These are phyloP conservation scores for Botrytis paeoniae DNA, from an alignment of 2,329 filamentous ascomycete genomes.

Conservation along the genomic window DNA sequence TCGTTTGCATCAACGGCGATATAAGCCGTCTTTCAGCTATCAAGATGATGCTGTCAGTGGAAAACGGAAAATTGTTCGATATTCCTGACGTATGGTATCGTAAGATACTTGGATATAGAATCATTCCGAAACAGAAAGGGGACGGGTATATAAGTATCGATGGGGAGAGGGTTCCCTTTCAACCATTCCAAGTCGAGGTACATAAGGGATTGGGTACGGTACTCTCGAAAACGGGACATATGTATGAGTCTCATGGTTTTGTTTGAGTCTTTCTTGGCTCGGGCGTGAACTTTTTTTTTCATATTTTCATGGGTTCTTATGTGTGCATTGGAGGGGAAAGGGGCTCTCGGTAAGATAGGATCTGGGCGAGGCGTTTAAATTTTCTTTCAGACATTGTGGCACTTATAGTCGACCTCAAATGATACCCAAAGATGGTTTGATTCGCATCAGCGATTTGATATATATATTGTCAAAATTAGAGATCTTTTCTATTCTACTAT, in stretches of 20 bases:
- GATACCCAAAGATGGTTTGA: constrained; percentile 17
- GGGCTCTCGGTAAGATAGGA: constrained; percentile 23
- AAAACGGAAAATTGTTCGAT: constrained; percentile 75
- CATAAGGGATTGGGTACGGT: constrained; percentile 79
- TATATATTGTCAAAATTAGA: constrained; percentile 18
- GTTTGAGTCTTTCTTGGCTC: constrained; percentile 20
- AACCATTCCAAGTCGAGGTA: constrained; percentile 87
- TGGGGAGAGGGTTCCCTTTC: constrained; percentile 82
- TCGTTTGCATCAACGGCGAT: constrained; percentile 76
- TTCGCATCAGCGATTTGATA: constrained; percentile 4
- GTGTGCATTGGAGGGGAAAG: constrained; percentile 21
- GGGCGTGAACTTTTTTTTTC: not conserved
- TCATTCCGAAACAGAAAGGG: constrained; percentile 68
- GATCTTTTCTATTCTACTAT: not conserved
- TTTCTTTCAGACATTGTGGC: not conserved
- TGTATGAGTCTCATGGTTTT: constrained; percentile 63
- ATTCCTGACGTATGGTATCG: constrained; percentile 73
- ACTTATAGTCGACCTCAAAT: constrained; percentile 2
- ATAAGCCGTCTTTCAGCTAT: constrained; percentile 65
- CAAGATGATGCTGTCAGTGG: constrained; percentile 67
- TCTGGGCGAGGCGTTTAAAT: not conserved
- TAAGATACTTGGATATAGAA: constrained; percentile 84
- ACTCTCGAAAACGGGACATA: constrained; percentile 68
- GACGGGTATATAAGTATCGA: constrained; percentile 92
- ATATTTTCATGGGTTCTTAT: not conserved